These are phyloP conservation scores for Detonula confervacea DNA, from an alignment of 352 stramenopile genomes.

Conservation along the genomic window DNA sequence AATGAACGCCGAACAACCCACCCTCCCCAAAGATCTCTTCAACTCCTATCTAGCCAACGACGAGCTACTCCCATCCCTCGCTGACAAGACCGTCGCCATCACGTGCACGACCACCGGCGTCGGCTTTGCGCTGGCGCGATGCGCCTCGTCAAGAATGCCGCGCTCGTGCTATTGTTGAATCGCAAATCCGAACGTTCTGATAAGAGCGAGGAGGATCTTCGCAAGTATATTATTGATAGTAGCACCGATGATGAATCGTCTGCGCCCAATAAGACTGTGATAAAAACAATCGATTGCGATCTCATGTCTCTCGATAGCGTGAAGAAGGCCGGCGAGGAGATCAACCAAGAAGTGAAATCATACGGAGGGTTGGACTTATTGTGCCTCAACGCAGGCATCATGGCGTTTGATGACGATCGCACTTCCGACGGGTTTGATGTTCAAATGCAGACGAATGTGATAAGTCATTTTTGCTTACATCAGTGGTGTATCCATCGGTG, in stretches of 20 bases:
- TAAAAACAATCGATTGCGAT: conserved; percentile 71
- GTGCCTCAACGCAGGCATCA: conserved; percentile 78
- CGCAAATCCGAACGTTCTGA: conserved; percentile 53
- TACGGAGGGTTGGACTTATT: conserved; percentile 63
- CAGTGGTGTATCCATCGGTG: conserved; percentile 66
- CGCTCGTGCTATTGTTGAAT: conserved; percentile 71
- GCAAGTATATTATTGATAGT: conserved; percentile 13
- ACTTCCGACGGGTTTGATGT: conserved; percentile 79
- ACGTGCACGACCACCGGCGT: conserved; percentile 72
- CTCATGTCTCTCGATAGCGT: conserved; percentile 70
- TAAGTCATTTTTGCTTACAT: conserved; percentile 79
- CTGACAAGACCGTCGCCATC: conserved; percentile 75
- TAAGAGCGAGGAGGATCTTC: conserved; percentile 37
- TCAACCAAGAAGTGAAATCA: conserved; percentile 48
- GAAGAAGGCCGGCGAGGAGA: conserved; percentile 46
- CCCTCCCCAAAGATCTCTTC: conserved; percentile 35
- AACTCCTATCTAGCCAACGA: conserved; percentile 37
- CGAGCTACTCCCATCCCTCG: conserved; percentile 49
- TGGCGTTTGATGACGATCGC: conserved; percentile 56
- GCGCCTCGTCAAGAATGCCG: conserved; percentile 46
- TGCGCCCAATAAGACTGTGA: conserved; percentile 33
- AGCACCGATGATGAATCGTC: no score
- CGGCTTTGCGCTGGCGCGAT: conserved; percentile 59
- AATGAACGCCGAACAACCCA: neutral
- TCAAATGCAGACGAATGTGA: conserved; percentile 80